A percentile compares a stretch with the other conserved stretches of the same genome.
Evolutionary conservation across 352 stramenopile genomes (phyloP).

Genomic region (Phytophthora citricola): DNA sequence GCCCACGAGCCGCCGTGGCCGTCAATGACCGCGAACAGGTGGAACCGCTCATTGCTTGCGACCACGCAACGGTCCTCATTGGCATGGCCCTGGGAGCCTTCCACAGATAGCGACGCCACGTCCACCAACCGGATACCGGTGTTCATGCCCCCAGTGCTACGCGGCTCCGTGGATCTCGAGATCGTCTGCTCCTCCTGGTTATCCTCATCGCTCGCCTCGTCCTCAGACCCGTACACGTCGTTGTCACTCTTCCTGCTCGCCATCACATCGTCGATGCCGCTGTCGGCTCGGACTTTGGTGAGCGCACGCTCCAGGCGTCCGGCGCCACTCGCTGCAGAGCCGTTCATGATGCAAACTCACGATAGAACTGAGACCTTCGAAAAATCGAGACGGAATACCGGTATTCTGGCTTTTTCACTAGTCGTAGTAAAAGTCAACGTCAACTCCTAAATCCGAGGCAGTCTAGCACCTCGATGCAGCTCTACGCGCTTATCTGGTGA

Average conservation of each 20-base stretch:
- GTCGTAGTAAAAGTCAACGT: slow-evolving; percentile 7
- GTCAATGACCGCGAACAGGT: slow-evolving; percentile 77
- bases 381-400: slow-evolving; percentile 2
- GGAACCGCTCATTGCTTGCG: slow-evolving; percentile 58
- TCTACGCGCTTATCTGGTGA: slow-evolving; percentile 80
- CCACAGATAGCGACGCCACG: slow-evolving; percentile 48
- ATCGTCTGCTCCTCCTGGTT: slow-evolving; percentile 18
- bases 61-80: slow-evolving; percentile 77
- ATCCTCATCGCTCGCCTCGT: slow-evolving; percentile 17
- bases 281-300: slow-evolving; percentile 35
- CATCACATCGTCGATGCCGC: slow-evolving; percentile 1
- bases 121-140: slow-evolving; percentile 48
- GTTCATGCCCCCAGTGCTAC: slow-evolving; percentile 22
- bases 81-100: slow-evolving; percentile 60
- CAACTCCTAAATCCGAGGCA: slow-evolving; percentile 8
- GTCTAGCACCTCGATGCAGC: neutral
- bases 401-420: slow-evolving; percentile 23
- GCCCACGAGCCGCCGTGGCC: slow-evolving; percentile 71
- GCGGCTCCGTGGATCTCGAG: slow-evolving; percentile 5
- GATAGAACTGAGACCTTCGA: slow-evolving; percentile 4
- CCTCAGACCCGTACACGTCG: slow-evolving; percentile 17
- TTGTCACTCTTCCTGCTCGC: slow-evolving; percentile 10
- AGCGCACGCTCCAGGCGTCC: slow-evolving; percentile 35
- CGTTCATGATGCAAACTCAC: slow-evolving; percentile 3
- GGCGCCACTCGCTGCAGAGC: neutral